Evolutionary conservation across 371 early-diverging fungal species (phyloP), one percentile per base, ranked within the genome.

Genomic region (Mortierella sp.): DNA sequence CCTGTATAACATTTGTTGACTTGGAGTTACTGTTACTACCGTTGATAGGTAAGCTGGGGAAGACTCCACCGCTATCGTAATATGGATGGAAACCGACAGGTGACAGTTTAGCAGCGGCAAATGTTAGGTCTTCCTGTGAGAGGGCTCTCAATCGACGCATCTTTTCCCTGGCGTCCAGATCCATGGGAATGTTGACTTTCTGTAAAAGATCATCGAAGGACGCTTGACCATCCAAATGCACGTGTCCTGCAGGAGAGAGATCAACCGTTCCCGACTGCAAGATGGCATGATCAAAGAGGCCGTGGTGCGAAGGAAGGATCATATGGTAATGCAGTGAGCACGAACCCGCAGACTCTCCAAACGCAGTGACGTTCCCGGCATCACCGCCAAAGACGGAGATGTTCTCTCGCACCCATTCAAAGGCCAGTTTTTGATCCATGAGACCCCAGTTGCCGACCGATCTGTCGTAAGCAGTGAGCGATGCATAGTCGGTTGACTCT

Each of bases 381-480:
- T 87, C 79, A 21, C 87, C 87, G 6, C 86, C 86, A 60, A 87
- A 84, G 6, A 51, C 56, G 12, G 31, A 24, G 42, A 86, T 83
- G 60, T 86, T 76, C 30, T 79, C 56, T 15, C 69, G 49, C 4
- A 84, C 72, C 86, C 86, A 87, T 31, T 69, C 42, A 19, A 84
- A 56, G 2, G 86, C 84, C 4, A 68, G 50, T 23, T 59, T 56
- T 60, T 84, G 82, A 53, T 87, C 84, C 50, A 63, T 57, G 5
- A 85, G 57, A 2, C 84, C 85, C 53, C 60, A 66, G 64, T 83
- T 84, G 12, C 80, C 80, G 14, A 71, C 15, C 0, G 72, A 59
- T 21, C 49, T 51, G 12, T 62, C 57, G 30, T 69, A 62, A 4
- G 34, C 14, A 17, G 69, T 31, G 44, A 56, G 21, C 0, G 54